Conservation (phyloP, 2,329 filamentous ascomycete species). For the Fusarium sp. region DNA sequence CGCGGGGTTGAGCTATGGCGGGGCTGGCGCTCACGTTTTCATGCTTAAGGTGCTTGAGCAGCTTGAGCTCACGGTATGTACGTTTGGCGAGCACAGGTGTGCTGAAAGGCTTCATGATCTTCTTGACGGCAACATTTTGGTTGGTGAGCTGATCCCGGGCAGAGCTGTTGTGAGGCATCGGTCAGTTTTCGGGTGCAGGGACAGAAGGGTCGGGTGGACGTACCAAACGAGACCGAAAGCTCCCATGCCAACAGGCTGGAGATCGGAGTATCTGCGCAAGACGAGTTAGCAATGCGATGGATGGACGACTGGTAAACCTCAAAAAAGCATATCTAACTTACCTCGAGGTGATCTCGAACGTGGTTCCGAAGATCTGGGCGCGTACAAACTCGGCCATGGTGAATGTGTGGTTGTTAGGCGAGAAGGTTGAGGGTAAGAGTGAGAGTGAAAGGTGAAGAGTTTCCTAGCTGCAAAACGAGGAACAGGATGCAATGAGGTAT, state of each 20-base stretch:
- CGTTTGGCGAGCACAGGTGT: slow-evolving; percentile 98
- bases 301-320: background rate
- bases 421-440: slow-evolving; percentile 8
- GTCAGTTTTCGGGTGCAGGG: slow-evolving; percentile 13
- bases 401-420: slow-evolving; percentile 47
- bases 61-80: slow-evolving; percentile 96
- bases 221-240: slow-evolving; percentile 99
- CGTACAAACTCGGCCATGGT: slow-evolving; percentile 99
- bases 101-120: slow-evolving; percentile 99
- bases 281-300: slow-evolving; percentile 25
- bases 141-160: slow-evolving; percentile 97
- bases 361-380: slow-evolving; percentile 99
- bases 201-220: slow-evolving; percentile 44
- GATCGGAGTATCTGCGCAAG: slow-evolving; percentile 84
- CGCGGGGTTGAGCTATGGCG: slow-evolving; percentile 3
- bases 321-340: slow-evolving; percentile 55
- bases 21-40: slow-evolving; percentile 77
- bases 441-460: slow-evolving; percentile 17
- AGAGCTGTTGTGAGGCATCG: slow-evolving; percentile 68
- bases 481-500: slow-evolving; percentile 24
- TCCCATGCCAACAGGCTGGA: slow-evolving; percentile 99
- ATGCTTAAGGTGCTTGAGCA: slow-evolving; percentile 95
- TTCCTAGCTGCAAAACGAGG: slow-evolving; percentile 31
- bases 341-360: slow-evolving; percentile 99
- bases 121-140: slow-evolving; percentile 98